Evolutionary conservation across 2,329 filamentous ascomycete species (phyloP).

Genomic region (Aureobasidium pullulans): DNA sequence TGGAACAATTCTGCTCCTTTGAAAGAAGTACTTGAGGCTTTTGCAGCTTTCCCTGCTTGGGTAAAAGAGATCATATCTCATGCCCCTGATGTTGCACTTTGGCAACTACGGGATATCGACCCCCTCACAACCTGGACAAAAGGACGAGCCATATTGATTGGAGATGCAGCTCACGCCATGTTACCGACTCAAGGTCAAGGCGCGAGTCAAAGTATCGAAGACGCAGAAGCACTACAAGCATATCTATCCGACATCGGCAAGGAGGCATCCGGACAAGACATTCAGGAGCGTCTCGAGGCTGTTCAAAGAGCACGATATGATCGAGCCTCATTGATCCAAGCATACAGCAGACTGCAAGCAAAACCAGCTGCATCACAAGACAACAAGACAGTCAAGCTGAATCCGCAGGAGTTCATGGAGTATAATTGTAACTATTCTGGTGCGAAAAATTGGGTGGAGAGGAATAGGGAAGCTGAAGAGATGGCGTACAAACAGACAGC

Average conservation of each 20-base stretch:
- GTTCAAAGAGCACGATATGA: conserved; percentile 29
- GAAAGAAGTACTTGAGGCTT: conserved; percentile 34
- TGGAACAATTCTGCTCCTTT: conserved; percentile 35
- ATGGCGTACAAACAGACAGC: neutral
- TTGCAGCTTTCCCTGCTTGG: conserved; percentile 37
- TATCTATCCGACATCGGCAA: conserved; percentile 21
- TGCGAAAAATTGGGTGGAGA: conserved; percentile 27
- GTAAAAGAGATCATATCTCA: conserved; percentile 27
- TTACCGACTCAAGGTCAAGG: conserved; percentile 39
- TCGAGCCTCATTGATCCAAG: conserved; percentile 35
- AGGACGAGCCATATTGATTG: conserved; percentile 22
- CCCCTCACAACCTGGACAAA: conserved; percentile 32
- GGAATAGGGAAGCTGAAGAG: neutral
- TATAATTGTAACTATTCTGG: conserved; percentile 35
- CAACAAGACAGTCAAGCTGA: conserved; percentile 30
- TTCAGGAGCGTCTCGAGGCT: conserved; percentile 20
- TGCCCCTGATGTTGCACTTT: conserved; percentile 33
- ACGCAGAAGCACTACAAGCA: conserved; percentile 31
- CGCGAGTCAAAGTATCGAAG: conserved; percentile 36
- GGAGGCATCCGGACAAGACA: conserved; percentile 16
- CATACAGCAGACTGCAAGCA: conserved; percentile 36
- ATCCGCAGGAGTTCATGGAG: conserved; percentile 36
- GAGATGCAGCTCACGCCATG: conserved; percentile 33
- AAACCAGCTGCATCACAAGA: conserved; percentile 31
- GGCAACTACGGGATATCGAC: conserved; percentile 41